Evolutionary conservation across 2,329 filamentous ascomycete genomes (phyloP), one percentile per base, ranked within the genome.

Genomic region (Arthrobotrys iridis): DNA sequence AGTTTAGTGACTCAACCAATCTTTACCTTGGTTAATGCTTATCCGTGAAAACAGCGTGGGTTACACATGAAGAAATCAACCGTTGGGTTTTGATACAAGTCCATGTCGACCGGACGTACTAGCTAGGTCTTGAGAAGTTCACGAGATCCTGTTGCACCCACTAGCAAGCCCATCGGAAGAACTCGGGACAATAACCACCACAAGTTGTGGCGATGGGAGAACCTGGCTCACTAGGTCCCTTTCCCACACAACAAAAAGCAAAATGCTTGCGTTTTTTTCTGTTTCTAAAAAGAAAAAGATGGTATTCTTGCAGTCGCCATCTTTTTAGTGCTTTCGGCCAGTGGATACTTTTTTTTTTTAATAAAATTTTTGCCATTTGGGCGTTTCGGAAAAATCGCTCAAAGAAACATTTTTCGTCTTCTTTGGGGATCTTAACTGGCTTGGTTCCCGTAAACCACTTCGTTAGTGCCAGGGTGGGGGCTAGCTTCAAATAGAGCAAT

Each of bases 301-400:
- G 28, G 50, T 55, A 55, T 55, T 55, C 28, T 22, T 11, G 26
- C 6, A 28, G 45, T 48, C 24, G 22, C 45, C 8, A 37, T 55
- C 28, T 24, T 5, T 52, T 37, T 37, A 37, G 8, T 55, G 4
- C 50, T 35, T 8, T 37, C n/a, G n/a, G 48, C 33, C 43, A 24
- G 48, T 45, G 40, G 52, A 41, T 24, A 60, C 22, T 65, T 65
- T 50, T 57, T 35, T 55, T 26, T 35, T 8, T 40, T n/a, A n/a
- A n/a, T n/a, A n/a, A n/a, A n/a, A n/a, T n/a, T n/a, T n/a, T n/a
- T n/a, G n/a, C n/a, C n/a, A n/a, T 59, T 62, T 57, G 4, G 22
- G 15, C 40, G 62, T 74, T 74, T 74, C 62, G 70, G 60, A 68
- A 75, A 71, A 75, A 75, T 75, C 71, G 63, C 71, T 55, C 71